These are phyloP conservation scores for Alopecurus myosuroides DNA, from an alignment of 176 grass and related monocot species.

Conservation along the genomic window DNA sequence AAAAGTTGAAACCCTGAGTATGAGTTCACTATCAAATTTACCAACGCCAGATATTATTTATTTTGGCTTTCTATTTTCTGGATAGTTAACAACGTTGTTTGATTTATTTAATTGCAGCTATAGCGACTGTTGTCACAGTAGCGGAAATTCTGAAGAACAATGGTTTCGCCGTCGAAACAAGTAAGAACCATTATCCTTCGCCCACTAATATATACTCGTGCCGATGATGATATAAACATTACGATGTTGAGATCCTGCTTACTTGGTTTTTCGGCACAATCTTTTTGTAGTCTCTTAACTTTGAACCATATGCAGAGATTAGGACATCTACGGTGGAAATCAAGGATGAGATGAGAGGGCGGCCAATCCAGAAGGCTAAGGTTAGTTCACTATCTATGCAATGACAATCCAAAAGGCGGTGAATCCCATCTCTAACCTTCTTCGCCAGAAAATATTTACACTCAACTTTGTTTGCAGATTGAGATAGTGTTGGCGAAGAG, in stretches of 20 bases:
- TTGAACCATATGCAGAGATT: conserved; percentile 61
- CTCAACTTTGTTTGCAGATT: conserved; percentile 24
- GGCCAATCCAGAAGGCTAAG: conserved; percentile 67
- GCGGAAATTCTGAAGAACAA: conserved; percentile 84
- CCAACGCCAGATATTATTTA: no score
- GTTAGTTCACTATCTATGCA: no score
- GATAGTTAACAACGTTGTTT: neutral
- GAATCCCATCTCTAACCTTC: neutral
- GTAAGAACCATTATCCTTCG: conserved; percentile 19
- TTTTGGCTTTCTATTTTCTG: neutral
- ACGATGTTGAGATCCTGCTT: neutral
- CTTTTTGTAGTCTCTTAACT: neutral
- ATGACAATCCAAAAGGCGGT: no score
- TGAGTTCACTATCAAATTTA: neutral
- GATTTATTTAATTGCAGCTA: conserved; percentile 47
- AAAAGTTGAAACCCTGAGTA: no score
- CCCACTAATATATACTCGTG: neutral
- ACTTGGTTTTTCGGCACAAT: neutral
- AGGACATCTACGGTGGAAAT: conserved; percentile 66
- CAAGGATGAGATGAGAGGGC: conserved; percentile 45
- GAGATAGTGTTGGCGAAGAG: conserved; percentile 67
- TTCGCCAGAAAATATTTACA: neutral
- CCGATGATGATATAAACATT: neutral
- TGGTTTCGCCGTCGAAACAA: conserved; percentile 60
- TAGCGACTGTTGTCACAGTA: conserved; percentile 58